Percentiles rank a stretch among this genome's conserved stretches.
phyloP scores from a whole-genome alignment of 2,329 filamentous ascomycete species.

The Claviceps pusilla region DNA sequence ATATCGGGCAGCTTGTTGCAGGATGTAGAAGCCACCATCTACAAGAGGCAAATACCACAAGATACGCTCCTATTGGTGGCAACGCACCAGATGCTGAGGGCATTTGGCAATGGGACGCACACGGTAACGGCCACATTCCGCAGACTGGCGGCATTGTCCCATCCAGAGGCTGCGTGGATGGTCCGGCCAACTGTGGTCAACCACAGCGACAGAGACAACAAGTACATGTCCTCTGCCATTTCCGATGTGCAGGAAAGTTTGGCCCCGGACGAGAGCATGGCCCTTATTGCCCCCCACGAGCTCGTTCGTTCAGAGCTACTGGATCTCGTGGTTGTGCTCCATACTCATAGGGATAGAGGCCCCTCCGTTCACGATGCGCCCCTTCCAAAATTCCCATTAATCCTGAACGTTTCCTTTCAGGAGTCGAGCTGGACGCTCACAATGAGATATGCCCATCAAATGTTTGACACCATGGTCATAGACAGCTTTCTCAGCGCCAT shows the following conservation, averaged over 20 bases:
- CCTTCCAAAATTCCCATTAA: neutral
- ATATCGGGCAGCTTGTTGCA: neutral
- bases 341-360: neutral
- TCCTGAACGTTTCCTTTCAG: neutral
- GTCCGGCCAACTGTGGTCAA: neutral
- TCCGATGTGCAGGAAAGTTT: neutral
- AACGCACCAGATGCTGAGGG: neutral
- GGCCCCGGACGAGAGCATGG: neutral
- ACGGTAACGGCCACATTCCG: neutral
- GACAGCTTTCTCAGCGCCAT: neutral
- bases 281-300: neutral
- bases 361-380: neutral
- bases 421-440: neutral
- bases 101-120: neutral
- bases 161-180: neutral
- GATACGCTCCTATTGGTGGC: neutral
- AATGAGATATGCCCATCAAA: neutral
- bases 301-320: constrained; percentile 3
- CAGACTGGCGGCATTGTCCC: neutral
- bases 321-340: constrained; percentile 4
- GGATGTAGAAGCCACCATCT: neutral
- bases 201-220: neutral
- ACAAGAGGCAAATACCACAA: neutral
- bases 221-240: neutral
- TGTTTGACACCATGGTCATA: constrained; percentile 1